phyloP scores from a whole-genome alignment of 768 basidiomycete species.

The Hypholoma sublateritium region DNA sequence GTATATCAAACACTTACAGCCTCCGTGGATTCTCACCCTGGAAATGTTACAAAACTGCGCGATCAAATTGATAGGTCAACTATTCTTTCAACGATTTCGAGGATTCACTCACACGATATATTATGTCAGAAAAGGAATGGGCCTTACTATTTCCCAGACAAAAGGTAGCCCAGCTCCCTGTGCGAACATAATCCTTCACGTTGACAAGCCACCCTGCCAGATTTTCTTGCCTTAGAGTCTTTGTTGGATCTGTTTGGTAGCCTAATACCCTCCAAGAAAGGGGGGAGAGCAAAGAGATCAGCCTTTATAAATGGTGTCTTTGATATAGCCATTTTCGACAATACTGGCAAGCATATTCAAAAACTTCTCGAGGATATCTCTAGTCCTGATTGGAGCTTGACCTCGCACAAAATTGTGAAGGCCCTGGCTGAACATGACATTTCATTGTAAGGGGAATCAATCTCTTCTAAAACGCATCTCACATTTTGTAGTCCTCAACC shows the following conservation, averaged over 20 bases:
- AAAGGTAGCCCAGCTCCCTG: constrained; percentile 33
- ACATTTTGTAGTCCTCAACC: constrained; percentile 53
- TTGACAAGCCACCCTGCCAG: constrained; percentile 27
- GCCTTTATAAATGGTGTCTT: constrained; percentile 56
- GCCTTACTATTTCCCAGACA: constrained; percentile 44
- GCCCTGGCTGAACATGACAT: constrained; percentile 44
- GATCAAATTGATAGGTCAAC: constrained; percentile 49
- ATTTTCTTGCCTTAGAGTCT: constrained; percentile 56
- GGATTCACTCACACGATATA: not conserved
- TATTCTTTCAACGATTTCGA: not conserved
- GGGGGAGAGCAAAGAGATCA: constrained; percentile 34
- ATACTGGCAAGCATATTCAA: constrained; percentile 34
- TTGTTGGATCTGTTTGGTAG: constrained; percentile 57
- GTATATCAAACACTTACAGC: constrained; percentile 55
- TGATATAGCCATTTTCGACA: constrained; percentile 34
- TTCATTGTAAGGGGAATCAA: constrained; percentile 43
- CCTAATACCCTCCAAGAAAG: constrained; percentile 46
- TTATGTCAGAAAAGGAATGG: constrained; percentile 41
- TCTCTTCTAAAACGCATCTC: not conserved
- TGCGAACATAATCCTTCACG: not conserved
- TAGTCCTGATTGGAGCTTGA: constrained; percentile 52
- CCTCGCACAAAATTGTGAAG: constrained; percentile 46
- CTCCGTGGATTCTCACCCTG: constrained; percentile 35
- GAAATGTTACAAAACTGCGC: constrained; percentile 48
- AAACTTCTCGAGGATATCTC: constrained; percentile 40